Evolutionary conservation across 164 flowering plant genomes (phyloP).

Genomic region (Tinospora cordifolia): DNA sequence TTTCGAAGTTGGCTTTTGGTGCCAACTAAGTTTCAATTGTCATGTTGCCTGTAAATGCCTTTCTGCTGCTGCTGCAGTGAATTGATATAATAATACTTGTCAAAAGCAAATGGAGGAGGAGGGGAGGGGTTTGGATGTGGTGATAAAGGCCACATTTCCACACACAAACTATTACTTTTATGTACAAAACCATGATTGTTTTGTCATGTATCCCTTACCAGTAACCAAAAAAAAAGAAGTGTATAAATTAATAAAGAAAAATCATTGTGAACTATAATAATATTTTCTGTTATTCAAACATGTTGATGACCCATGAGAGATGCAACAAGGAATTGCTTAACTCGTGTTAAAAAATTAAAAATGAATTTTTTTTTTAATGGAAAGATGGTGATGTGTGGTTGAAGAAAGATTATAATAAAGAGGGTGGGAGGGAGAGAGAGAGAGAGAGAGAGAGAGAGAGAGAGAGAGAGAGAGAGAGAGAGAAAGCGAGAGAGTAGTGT

Average conservation of each 20-base stretch:
- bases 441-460: no score
- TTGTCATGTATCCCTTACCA: constrained; percentile 1
- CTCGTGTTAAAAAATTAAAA: no score
- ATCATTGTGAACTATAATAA: no score
- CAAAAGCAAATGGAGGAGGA: background rate
- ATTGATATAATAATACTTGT: background rate
- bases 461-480: no score
- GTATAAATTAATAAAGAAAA: background rate
- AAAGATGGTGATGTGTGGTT: no score
- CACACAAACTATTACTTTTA: background rate
- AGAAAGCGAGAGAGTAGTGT: background rate
- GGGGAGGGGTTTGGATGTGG: no score
- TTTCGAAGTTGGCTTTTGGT: background rate
- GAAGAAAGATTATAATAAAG: no score
- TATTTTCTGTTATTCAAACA: no score
- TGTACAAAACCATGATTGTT: constrained; percentile 1
- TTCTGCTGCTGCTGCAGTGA: background rate
- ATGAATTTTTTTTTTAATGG: no score
- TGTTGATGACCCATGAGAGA: no score
- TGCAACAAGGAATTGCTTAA: no score
- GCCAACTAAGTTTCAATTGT: background rate
- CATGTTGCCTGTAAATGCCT: constrained; percentile 1
- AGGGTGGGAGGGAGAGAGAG: no score
- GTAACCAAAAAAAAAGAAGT: background rate
- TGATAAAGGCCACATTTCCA: background rate